Conservation (phyloP, 208 protist genomes). For the Crithidia expoeki region DNA sequence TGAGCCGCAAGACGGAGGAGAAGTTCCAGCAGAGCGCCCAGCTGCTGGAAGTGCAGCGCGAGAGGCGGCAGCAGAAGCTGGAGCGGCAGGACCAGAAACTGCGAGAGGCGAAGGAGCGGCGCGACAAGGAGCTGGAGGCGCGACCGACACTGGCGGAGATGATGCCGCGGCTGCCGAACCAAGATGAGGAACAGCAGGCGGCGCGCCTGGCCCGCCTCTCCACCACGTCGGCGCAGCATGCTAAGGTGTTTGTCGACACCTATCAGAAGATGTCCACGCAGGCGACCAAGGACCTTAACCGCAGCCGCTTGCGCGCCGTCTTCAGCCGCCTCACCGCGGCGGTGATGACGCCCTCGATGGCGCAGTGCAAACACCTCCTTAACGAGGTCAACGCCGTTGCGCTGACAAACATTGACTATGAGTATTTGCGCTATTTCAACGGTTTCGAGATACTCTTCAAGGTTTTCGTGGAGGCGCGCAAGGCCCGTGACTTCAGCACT, state of each 20-base stretch:
- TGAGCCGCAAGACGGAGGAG: conserved; percentile 55
- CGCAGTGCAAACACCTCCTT: conserved; percentile 67
- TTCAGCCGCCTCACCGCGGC: conserved; percentile 57
- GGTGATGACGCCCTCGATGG: conserved; percentile 28
- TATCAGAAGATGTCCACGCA: conserved; percentile 76
- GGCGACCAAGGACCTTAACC: conserved; percentile 72
- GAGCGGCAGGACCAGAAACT: conserved; percentile 68
- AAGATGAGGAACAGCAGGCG: conserved; percentile 69
- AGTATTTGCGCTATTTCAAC: conserved; percentile 87
- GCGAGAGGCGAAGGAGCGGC: conserved; percentile 41
- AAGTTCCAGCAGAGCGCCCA: conserved; percentile 75
- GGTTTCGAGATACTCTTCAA: conserved; percentile 57
- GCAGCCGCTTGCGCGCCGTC: conserved; percentile 63
- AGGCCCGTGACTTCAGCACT: conserved; percentile 48
- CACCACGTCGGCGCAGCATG: conserved; percentile 50
- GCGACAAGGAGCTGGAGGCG: conserved; percentile 35
- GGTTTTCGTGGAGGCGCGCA: conserved; percentile 64
- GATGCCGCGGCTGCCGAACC: conserved; percentile 47
- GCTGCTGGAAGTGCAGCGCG: conserved; percentile 66
- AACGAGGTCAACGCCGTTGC: conserved; percentile 54
- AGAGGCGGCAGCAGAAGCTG: conserved; percentile 68
- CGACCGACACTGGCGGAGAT: conserved; percentile 42
- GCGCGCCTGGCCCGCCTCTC: conserved; percentile 55
- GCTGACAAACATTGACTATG: conserved; percentile 65
- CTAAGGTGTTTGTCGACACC: conserved; percentile 67